These are phyloP conservation scores for Aquilaria yunnanensis DNA, from an alignment of 345 rosid species.

Conservation along the genomic window DNA sequence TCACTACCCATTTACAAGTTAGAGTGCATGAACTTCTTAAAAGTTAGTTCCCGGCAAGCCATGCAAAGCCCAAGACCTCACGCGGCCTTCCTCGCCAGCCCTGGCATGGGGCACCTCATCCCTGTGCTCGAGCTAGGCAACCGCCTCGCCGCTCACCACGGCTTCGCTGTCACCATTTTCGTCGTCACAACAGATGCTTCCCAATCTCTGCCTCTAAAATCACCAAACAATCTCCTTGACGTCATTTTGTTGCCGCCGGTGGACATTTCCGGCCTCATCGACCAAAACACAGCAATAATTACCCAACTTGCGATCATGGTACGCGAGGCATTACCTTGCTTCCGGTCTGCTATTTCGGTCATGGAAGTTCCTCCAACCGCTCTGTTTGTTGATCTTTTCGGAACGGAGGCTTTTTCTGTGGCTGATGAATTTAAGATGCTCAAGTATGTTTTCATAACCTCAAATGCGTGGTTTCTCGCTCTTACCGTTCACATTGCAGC, in stretches of 20 bases:
- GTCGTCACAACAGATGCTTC: slow-evolving; percentile 30
- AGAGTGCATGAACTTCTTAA: too few species aligned
- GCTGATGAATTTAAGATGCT: slow-evolving; percentile 41
- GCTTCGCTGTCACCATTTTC: slow-evolving; percentile 39
- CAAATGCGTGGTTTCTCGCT: slow-evolving; percentile 59
- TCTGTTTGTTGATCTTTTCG: slow-evolving; percentile 47
- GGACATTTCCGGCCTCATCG: slow-evolving; percentile 24
- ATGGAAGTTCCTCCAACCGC: slow-evolving; percentile 34
- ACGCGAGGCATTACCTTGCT: slow-evolving; percentile 32
- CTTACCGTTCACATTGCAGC: slow-evolving; percentile 31
- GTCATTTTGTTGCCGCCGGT: slow-evolving; percentile 32
- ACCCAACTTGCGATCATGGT: slow-evolving; percentile 28
- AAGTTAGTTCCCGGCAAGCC: too few species aligned
- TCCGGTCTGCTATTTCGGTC: slow-evolving; percentile 34
- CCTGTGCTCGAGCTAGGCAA: slow-evolving; percentile 57
- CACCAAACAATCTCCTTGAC: slow-evolving; percentile 17
- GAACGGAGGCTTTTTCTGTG: slow-evolving; percentile 39
- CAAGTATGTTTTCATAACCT: slow-evolving; percentile 36
- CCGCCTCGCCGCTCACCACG: slow-evolving; percentile 32
- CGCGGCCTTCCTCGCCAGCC: slow-evolving; percentile 50
- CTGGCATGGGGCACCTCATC: slow-evolving; percentile 69
- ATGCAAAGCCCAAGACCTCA: slow-evolving; percentile 35
- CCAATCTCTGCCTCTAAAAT: slow-evolving; percentile 20
- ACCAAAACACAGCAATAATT: slow-evolving; percentile 21
- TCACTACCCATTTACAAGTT: neutral